Evolutionary conservation across 73 alveolate genomes (phyloP).

Genomic region (Paramecium tetraurelia): DNA sequence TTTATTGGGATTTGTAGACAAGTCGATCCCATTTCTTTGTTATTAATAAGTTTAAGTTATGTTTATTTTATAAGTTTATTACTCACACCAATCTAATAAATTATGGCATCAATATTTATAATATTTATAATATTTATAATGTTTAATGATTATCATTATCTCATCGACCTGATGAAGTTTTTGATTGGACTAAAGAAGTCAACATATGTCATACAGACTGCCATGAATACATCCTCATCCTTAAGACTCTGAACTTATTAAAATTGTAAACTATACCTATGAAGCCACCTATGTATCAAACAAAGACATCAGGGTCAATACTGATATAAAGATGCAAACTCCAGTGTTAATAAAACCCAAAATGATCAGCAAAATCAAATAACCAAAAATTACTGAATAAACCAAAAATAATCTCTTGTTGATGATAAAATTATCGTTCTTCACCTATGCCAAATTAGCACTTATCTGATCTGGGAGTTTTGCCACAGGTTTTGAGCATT

Average conservation of each 20-base stretch:
- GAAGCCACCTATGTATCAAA: neutral
- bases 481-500: neutral
- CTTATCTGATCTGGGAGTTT: neutral
- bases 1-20: neutral
- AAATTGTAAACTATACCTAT: neutral
- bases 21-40: neutral
- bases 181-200: neutral
- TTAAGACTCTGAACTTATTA: neutral
- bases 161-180: neutral
- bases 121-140: neutral
- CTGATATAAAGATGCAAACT: neutral
- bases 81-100: neutral
- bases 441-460: neutral
- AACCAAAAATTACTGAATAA: neutral
- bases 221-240: neutral
- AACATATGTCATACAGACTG: neutral
- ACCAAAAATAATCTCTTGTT: neutral
- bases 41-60: neutral
- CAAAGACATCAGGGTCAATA: neutral
- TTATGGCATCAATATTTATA: neutral
- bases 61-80: neutral
- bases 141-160: neutral
- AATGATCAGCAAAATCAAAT: neutral
- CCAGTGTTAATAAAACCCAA: neutral
- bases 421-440: neutral